Evolutionary conservation across 495 filamentous ascomycete species (phyloP).

Genomic region (Aspergillus sclerotioniger): DNA sequence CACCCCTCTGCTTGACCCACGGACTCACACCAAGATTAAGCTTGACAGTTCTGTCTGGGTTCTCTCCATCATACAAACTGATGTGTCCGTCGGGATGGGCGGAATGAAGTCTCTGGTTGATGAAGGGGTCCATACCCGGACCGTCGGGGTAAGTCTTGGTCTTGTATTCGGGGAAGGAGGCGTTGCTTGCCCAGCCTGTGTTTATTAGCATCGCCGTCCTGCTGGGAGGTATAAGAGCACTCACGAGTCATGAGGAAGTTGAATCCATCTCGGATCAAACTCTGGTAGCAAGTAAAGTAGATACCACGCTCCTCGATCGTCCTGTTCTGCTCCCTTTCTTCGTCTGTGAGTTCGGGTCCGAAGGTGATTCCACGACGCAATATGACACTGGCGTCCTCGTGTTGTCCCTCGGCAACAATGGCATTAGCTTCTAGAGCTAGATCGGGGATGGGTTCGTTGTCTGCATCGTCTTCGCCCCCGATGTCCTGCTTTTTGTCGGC

Average conservation of each 20-base stretch:
- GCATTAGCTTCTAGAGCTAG: slow-evolving; percentile 2
- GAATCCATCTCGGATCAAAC: slow-evolving; percentile 36
- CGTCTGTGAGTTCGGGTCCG: slow-evolving; percentile 19
- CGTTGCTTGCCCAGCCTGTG: slow-evolving; percentile 7
- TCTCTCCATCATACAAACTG: neutral
- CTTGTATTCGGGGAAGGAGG: slow-evolving; percentile 1
- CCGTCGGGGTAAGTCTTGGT: slow-evolving; percentile 3
- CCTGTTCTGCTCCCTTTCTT: slow-evolving; percentile 5
- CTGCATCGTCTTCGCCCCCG: slow-evolving; percentile 1
- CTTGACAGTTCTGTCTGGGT: slow-evolving; percentile 2
- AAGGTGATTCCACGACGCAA: slow-evolving; percentile 33
- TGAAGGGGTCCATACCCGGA: neutral
- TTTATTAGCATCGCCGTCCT: neutral
- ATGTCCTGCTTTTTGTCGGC: slow-evolving; percentile 16
- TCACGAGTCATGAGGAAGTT: slow-evolving; percentile 35
- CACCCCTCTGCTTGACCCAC: slow-evolving; percentile 25
- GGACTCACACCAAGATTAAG: slow-evolving; percentile 13
- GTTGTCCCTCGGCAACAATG: neutral
- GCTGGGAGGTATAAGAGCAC: neutral
- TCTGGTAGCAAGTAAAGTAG: slow-evolving; percentile 43
- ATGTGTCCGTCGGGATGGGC: slow-evolving; percentile 4
- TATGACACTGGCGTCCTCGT: slow-evolving; percentile 18
- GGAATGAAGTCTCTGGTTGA: neutral
- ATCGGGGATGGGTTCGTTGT: neutral
- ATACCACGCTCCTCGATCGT: slow-evolving; percentile 34